Evolutionary conservation across 345 rosid species (phyloP).

Genomic region (Pelargonium nanum): DNA sequence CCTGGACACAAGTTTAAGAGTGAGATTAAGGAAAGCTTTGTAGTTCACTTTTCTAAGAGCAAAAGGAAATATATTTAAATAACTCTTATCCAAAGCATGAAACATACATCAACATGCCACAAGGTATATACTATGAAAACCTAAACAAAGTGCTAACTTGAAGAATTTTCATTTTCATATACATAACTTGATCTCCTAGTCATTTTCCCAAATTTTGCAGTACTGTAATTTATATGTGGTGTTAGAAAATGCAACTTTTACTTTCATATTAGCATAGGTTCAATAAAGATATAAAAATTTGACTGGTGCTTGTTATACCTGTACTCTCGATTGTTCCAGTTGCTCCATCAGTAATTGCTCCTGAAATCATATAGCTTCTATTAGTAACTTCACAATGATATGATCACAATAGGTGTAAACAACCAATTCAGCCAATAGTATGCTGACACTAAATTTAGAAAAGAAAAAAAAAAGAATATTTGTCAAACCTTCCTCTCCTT

Average conservation of each 20-base stretch:
- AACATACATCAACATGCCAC: neutral
- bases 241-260: no score
- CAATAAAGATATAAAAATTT: conserved; percentile 4
- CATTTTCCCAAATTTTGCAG: no score
- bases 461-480: neutral
- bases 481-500: conserved; percentile 65
- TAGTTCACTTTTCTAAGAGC: neutral
- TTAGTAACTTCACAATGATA: neutral
- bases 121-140: neutral
- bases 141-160: neutral
- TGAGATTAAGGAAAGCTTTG: neutral
- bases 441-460: no score
- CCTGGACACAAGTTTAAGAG: conserved; percentile 32
- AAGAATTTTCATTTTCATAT: conserved; percentile 4
- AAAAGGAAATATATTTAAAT: neutral
- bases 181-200: no score
- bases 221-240: no score
- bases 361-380: conserved; percentile 28
- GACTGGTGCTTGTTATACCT: conserved; percentile 28
- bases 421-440: no score
- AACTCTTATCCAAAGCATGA: neutral
- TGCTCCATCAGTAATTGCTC: conserved; percentile 60
- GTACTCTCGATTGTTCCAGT: conserved; percentile 67
- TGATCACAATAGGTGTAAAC: no score
- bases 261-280: neutral